phyloP scores from a whole-genome alignment of 2,329 filamentous ascomycete species.

The Hirsutella rhossiliensis region DNA sequence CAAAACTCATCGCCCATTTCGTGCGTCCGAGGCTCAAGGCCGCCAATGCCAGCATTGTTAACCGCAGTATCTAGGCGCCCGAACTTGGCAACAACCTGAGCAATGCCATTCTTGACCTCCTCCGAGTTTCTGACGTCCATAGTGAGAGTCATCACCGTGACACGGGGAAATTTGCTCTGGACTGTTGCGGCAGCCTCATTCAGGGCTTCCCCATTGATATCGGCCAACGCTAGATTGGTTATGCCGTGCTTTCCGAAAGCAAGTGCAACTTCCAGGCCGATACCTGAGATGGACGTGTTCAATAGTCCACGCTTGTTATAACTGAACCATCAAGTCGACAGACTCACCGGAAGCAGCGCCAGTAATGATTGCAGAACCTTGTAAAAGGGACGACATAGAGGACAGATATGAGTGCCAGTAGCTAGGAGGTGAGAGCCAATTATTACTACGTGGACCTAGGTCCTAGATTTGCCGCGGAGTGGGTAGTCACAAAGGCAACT shows the following conservation, averaged over 20 bases:
- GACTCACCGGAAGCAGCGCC: slow-evolving; percentile 31
- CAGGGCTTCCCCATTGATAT: slow-evolving; percentile 26
- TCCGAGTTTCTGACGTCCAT: slow-evolving; percentile 32
- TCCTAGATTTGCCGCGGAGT: too few relatives aligned
- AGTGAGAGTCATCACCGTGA: slow-evolving; percentile 26
- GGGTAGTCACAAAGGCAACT: too few relatives aligned
- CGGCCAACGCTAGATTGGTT: slow-evolving; percentile 31
- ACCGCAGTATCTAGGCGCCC: slow-evolving; percentile 42
- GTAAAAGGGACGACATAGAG: too few relatives aligned
- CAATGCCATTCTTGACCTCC: slow-evolving; percentile 30
- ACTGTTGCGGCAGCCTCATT: slow-evolving; percentile 19
- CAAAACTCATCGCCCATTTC: slow-evolving; percentile 34
- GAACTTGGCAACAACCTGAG: slow-evolving; percentile 28
- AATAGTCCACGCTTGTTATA: background rate
- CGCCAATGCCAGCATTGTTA: slow-evolving; percentile 42
- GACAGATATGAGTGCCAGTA: too few relatives aligned
- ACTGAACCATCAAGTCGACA: background rate
- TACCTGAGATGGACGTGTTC: slow-evolving; percentile 21
- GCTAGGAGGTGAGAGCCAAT: too few relatives aligned
- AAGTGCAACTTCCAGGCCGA: slow-evolving; percentile 33
- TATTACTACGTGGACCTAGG: too few relatives aligned
- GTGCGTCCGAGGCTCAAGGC: slow-evolving; percentile 27
- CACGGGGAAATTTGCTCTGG: slow-evolving; percentile 20
- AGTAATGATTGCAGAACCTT: slow-evolving; percentile 36
- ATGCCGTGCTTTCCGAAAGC: slow-evolving; percentile 36